Percentiles rank a stretch among this genome's conserved stretches.
These are phyloP conservation scores for Oidiodendron maius DNA, from an alignment of 495 filamentous ascomycete genomes.

Conservation along the genomic window DNA sequence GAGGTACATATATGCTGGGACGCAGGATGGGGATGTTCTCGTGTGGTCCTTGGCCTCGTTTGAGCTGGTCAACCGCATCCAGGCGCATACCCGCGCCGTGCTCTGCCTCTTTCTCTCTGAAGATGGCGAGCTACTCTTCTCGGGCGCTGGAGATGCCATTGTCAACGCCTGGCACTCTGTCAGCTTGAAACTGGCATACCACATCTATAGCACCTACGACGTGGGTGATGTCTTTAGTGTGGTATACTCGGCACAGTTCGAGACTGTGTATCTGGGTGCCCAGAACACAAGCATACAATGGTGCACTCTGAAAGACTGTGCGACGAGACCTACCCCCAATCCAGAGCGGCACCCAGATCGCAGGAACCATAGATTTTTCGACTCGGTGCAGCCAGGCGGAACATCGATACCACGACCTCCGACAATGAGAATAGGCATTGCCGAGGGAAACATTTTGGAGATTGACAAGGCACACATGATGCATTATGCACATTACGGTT, in stretches of 20 bases:
- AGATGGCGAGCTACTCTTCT: slow-evolving; percentile 75
- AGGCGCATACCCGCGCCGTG: slow-evolving; percentile 86
- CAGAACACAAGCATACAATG: slow-evolving; percentile 92
- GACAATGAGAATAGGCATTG: slow-evolving; percentile 28
- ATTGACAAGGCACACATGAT: slow-evolving; percentile 76
- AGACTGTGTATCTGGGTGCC: slow-evolving; percentile 85
- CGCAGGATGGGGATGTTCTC: slow-evolving; percentile 86
- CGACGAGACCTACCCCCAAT: slow-evolving; percentile 48
- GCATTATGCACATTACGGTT: slow-evolving; percentile 90
- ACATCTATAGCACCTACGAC: slow-evolving; percentile 89
- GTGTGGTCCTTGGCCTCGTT: slow-evolving; percentile 87
- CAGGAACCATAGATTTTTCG: slow-evolving; percentile 90
- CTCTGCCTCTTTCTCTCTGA: slow-evolving; percentile 74
- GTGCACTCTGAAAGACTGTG: slow-evolving; percentile 41
- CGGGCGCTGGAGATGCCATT: slow-evolving; percentile 87
- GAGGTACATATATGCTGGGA: slow-evolving; percentile 73
- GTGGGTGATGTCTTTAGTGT: slow-evolving; percentile 95
- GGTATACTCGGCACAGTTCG: slow-evolving; percentile 68
- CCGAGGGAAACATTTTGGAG: slow-evolving; percentile 62
- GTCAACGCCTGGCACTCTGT: slow-evolving; percentile 66
- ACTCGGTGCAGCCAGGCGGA: slow-evolving; percentile 75
- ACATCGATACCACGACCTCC: slow-evolving; percentile 60
- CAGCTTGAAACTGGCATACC: slow-evolving; percentile 55
- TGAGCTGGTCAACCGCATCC: slow-evolving; percentile 65
- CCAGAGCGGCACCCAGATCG: slow-evolving; percentile 68